Conservation (phyloP, 2,329 filamentous ascomycete genomes). For the Talaromyces sp. region DNA sequence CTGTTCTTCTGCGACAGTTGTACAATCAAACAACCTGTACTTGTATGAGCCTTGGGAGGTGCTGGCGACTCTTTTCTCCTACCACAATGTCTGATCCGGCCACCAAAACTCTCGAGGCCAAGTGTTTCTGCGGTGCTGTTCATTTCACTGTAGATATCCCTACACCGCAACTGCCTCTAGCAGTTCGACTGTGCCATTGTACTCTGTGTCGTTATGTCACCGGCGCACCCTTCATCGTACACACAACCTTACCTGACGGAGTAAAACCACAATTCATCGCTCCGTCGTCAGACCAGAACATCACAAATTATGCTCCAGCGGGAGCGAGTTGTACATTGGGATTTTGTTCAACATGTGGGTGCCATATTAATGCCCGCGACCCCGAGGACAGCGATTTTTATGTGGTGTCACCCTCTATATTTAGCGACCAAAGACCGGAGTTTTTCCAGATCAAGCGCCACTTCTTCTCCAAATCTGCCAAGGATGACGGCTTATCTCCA, state of each 20-base stretch:
- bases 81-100: no score
- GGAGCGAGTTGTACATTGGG: slow-evolving; percentile 30
- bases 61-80: no score
- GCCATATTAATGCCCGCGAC: slow-evolving; percentile 28
- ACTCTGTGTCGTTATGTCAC: slow-evolving; percentile 42
- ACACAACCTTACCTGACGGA: slow-evolving; percentile 23
- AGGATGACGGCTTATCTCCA: slow-evolving; percentile 21
- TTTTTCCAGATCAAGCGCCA: slow-evolving; percentile 23
- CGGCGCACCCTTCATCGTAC: slow-evolving; percentile 33
- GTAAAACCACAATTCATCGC: slow-evolving; percentile 25
- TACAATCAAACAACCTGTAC: no score
- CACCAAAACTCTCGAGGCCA: slow-evolving; percentile 23
- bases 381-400: slow-evolving; percentile 18
- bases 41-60: no score
- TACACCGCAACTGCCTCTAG: slow-evolving; percentile 34
- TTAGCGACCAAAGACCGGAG: slow-evolving; percentile 19
- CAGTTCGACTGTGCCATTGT: slow-evolving; percentile 45
- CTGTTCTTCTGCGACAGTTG: no score
- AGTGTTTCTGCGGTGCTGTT: slow-evolving; percentile 26
- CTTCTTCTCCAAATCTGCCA: slow-evolving; percentile 21
- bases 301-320: slow-evolving; percentile 33
- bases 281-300: slow-evolving; percentile 21
- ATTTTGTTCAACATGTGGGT: slow-evolving; percentile 47
- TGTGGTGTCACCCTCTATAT: slow-evolving; percentile 26
- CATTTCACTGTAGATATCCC: slow-evolving; percentile 38